Percentiles rank a stretch among this genome's conserved stretches.
Conservation (phyloP, 345 rosid genomes). For the Gossypium herbaceum region DNA sequence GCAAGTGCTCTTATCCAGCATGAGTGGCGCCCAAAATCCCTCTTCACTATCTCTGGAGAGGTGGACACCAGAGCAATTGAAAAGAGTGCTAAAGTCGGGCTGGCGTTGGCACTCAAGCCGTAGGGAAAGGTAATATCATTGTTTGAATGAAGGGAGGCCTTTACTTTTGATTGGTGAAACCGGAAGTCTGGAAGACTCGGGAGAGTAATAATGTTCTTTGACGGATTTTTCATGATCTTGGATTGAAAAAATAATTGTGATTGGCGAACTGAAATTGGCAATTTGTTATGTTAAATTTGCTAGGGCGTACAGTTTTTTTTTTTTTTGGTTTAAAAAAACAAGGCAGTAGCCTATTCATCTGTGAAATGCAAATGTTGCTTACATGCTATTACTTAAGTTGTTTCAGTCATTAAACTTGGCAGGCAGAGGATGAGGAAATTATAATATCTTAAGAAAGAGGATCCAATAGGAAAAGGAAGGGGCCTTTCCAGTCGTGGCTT, state of each 20-base stretch:
- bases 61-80: slow-evolving; percentile 81
- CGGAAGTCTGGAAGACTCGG: slow-evolving; percentile 16
- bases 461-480: background rate
- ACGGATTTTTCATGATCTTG: slow-evolving; percentile 24
- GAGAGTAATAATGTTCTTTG: slow-evolving; percentile 35
- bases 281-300: slow-evolving; percentile 13
- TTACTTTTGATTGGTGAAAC: slow-evolving; percentile 3
- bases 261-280: background rate
- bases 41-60: slow-evolving; percentile 76
- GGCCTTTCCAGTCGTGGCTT: background rate
- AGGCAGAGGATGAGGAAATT: background rate
- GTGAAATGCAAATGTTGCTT: slow-evolving; percentile 1
- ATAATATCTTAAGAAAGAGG: background rate
- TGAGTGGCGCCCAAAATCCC: slow-evolving; percentile 77
- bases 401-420: background rate
- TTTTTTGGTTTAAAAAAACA: background rate
- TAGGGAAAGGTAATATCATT: slow-evolving; percentile 1
- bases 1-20: slow-evolving; percentile 85
- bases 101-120: slow-evolving; percentile 81
- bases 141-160: background rate
- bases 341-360: background rate
- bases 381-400: background rate
- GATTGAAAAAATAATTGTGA: slow-evolving; percentile 40
- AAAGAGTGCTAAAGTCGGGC: slow-evolving; percentile 79
- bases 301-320: background rate